Base-by-base conservation (phyloP, 176 grass and related monocot genomes). In the Microstegium vimineum region DNA sequence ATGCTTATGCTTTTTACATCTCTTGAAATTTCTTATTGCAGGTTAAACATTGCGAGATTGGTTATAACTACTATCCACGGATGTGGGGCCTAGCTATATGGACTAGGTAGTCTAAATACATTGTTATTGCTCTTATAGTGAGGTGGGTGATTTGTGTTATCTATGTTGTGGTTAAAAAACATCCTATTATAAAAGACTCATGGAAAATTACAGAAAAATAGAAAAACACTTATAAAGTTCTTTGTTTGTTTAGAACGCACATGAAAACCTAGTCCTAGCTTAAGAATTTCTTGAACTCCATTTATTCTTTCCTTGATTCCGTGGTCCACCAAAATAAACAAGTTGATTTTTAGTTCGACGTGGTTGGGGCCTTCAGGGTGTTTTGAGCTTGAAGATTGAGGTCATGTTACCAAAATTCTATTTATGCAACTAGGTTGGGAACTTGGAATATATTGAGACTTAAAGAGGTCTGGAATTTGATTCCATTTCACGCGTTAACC, bases 371-470 rank as follows among this genome's bases (percentile, higher is more conserved):
- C 36, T 40, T 40, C 38, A 2, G 38, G 46, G 28, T 78, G 28
- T 14, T 69, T 77, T 70, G 14, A 62, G 66, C 40, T 47, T 36
- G 56, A 63, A 25, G 54, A 57, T 57, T 57, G 52, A 57, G 14
- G 15, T 35, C 14, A 28, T 8, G n/a, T 45, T 54, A 56, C 11
- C 0, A 32, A 14, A 85, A 35, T 22, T 30, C n/a, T 70, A 30
- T 2, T 10, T 31, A 33, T 11, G 10, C 38, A 73, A 63, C 66
- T 79, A 47, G 73, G 18, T 41, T 17, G 40, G 42, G 68, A 56
- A 80, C 16, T 64, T 73, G 40, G 83, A 72, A 85, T n/a, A 37
- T 71, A 64, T 79, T 2, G 13, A 63, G 43, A 40, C 70, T 54
- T 81, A 46, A 17, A 41, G 23, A 40, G 42, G 9, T 30, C 61